Percentiles rank a stretch among this genome's conserved stretches.
Conservation (phyloP, 2,329 filamentous ascomycete genomes). For the Cadophora sp. region DNA sequence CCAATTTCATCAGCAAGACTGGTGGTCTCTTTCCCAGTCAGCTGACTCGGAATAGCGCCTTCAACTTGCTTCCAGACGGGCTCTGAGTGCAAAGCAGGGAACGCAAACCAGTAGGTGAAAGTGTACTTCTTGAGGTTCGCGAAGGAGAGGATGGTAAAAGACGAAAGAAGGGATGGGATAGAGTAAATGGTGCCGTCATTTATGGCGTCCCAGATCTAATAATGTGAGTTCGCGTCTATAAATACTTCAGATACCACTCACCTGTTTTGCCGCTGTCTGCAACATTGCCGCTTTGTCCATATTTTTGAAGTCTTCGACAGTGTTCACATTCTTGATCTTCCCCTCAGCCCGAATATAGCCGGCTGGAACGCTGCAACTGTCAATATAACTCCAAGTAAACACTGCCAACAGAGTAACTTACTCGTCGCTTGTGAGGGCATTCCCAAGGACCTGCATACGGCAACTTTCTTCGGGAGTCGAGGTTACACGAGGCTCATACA, state of each 20-base stretch:
- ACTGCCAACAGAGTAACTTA: slow-evolving; percentile 54
- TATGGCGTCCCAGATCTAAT: slow-evolving; percentile 96
- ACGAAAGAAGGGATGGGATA: slow-evolving; percentile 87
- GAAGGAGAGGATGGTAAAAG: slow-evolving; percentile 88
- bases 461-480: slow-evolving; percentile 78
- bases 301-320: slow-evolving; percentile 89
- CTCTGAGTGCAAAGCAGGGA: slow-evolving; percentile 89
- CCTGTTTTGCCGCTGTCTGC: slow-evolving; percentile 78
- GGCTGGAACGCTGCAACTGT: slow-evolving; percentile 64
- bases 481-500: slow-evolving; percentile 82
- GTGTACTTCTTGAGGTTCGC: slow-evolving; percentile 97
- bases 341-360: slow-evolving; percentile 85
- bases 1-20: slow-evolving; percentile 82
- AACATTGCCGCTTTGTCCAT: slow-evolving; percentile 81
- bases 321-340: slow-evolving; percentile 95
- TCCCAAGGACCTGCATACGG: slow-evolving; percentile 89
- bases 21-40: slow-evolving; percentile 75
- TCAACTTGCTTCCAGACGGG: slow-evolving; percentile 76
- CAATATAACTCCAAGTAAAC: not conserved
- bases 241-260: slow-evolving; percentile 49
- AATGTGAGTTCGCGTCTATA: slow-evolving; percentile 27
- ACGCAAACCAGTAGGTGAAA: slow-evolving; percentile 98
- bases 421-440: slow-evolving; percentile 83
- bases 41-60: slow-evolving; percentile 53
- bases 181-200: slow-evolving; percentile 96